Conservation (phyloP, 352 stramenopile genomes). For the Phytopythium oedochilum region DNA sequence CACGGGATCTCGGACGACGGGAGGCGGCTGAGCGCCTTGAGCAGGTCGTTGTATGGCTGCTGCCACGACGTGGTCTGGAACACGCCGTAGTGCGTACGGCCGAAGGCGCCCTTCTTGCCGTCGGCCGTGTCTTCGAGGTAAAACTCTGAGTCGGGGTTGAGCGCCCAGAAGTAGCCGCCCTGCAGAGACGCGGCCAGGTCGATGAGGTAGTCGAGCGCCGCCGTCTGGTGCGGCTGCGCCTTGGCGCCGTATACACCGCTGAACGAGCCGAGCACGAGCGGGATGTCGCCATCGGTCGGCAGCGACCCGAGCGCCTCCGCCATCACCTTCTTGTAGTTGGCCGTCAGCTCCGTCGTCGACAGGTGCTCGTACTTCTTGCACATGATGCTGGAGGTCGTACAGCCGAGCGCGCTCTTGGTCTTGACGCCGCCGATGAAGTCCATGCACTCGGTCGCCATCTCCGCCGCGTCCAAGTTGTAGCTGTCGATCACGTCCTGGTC, state of each 20-base stretch:
- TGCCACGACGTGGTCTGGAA: constrained; percentile 56
- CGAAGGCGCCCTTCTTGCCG: constrained; percentile 36
- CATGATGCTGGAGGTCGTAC: constrained; percentile 27
- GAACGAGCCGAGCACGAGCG: constrained; percentile 59
- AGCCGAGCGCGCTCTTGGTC: constrained; percentile 27
- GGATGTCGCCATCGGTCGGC: constrained; percentile 17
- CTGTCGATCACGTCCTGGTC: constrained; percentile 14
- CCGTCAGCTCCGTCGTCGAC: constrained; percentile 10
- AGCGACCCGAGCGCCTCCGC: constrained; percentile 35
- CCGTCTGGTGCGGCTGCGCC: constrained; percentile 47
- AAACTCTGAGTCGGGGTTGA: constrained; percentile 60
- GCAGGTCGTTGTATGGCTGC: constrained; percentile 39
- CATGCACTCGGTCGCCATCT: constrained; percentile 26
- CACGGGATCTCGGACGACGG: constrained; percentile 45
- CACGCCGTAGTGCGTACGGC: constrained; percentile 48
- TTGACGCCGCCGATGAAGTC: constrained; percentile 40
- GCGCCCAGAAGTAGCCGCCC: constrained; percentile 58
- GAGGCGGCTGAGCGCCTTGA: constrained; percentile 37
- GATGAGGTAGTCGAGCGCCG: constrained; percentile 55
- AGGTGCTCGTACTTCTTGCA: constrained; percentile 46
- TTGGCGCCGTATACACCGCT: constrained; percentile 51
- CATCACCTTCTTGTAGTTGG: constrained; percentile 40
- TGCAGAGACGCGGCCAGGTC: constrained; percentile 42
- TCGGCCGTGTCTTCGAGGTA: constrained; percentile 51
- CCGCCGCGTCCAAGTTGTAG: constrained; percentile 12